These are phyloP conservation scores for Sarocladium strictum DNA, from an alignment of 2,329 filamentous ascomycete genomes.

Conservation along the genomic window DNA sequence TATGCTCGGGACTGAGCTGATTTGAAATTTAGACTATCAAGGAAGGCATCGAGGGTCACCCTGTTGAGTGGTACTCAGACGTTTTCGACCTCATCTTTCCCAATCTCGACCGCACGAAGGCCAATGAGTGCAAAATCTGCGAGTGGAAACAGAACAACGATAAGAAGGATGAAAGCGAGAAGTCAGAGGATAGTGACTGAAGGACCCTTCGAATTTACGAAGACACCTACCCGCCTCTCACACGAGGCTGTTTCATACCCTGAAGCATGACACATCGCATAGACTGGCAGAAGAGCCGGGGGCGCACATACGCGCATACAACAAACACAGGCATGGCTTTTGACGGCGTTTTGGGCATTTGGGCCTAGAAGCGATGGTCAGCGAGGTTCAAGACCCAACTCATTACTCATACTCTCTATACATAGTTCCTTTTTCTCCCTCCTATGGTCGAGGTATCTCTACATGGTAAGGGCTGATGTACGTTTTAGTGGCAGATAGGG, in stretches of 20 bases:
- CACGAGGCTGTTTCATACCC: neutral
- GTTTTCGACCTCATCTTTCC: conserved; percentile 91
- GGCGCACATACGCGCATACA: neutral
- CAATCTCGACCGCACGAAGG: conserved; percentile 64
- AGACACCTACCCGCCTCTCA: neutral
- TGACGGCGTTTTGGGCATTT: conserved; percentile 8
- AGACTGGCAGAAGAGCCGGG: neutral
- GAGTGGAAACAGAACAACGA: conserved; percentile 46
- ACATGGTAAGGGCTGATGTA: neutral
- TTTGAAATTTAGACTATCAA: conserved; percentile 98
- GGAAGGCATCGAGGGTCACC: conserved; percentile 84
- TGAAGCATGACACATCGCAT: neutral
- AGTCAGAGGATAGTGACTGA: conserved; percentile 29
- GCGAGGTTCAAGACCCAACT: conserved; percentile 7
- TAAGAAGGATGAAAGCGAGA: conserved; percentile 31
- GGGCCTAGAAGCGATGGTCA: conserved; percentile 8
- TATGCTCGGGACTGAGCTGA: too few relatives aligned
- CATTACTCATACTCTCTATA: conserved; percentile 8
- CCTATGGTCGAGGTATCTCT: neutral
- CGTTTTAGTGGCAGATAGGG: neutral
- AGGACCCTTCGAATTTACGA: conserved; percentile 2
- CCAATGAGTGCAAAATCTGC: conserved; percentile 65
- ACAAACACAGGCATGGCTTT: neutral
- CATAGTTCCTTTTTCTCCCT: neutral
- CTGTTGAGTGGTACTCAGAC: conserved; percentile 89